Percentiles rank a stretch among this genome's conserved stretches.
phyloP scores from a whole-genome alignment of 805 yeast species.

The Tetrapisispora iriomotensis region DNA sequence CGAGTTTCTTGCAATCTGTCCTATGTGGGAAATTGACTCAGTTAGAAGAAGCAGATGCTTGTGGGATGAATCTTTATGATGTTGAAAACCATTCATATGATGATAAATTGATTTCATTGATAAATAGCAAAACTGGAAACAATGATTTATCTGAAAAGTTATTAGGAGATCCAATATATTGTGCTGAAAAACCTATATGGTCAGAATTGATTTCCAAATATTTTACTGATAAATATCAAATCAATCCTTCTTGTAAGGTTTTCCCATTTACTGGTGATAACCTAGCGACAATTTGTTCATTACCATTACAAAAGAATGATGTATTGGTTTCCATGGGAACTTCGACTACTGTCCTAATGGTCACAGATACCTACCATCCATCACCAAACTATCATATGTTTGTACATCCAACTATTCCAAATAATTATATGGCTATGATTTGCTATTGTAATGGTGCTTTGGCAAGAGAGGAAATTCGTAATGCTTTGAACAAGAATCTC shows the following conservation, averaged over 20 bases:
- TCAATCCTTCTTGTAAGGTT: conserved; percentile 45
- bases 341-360: conserved; percentile 77
- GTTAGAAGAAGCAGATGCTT: conserved; percentile 77
- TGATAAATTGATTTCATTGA: conserved; percentile 40
- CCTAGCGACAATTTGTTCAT: conserved; percentile 74
- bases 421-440: conserved; percentile 86
- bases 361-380: conserved; percentile 69
- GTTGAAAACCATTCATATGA: conserved; percentile 47
- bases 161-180: conserved; percentile 28
- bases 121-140: conserved; percentile 9
- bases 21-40: conserved; percentile 54
- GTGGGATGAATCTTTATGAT: conserved; percentile 89
- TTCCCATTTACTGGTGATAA: conserved; percentile 87
- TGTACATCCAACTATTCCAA: conserved; percentile 71
- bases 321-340: conserved; percentile 79
- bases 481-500: conserved; percentile 34
- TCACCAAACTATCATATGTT: conserved; percentile 78
- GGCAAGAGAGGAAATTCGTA: conserved; percentile 71
- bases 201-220: conserved; percentile 47
- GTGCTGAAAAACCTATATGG: conserved; percentile 32
- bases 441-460: conserved; percentile 88
- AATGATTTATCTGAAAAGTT: conserved; percentile 30
- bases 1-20: conserved; percentile 66
- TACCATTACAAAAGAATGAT: conserved; percentile 70
- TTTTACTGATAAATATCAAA: conserved; percentile 56